Evolutionary conservation across 495 filamentous ascomycete species (phyloP), one percentile per base, ranked within the genome.

Genomic region (Penicillium riverlandense): DNA sequence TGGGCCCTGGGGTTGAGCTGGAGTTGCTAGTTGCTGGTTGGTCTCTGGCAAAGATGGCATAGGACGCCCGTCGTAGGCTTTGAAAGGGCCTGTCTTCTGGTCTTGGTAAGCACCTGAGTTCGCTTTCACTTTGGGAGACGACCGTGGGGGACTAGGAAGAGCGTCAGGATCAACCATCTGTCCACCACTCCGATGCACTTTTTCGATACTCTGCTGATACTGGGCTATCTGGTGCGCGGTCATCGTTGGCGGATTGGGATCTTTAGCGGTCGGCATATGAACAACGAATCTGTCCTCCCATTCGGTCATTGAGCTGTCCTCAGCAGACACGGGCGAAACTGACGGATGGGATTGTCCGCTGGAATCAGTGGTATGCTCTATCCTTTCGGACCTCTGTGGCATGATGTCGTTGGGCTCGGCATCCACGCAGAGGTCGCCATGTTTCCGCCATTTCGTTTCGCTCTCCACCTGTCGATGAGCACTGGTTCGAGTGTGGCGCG

Each of bases 281-380:
- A 73, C 64, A 34, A 72, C 69, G 40, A 71, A 73, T 54, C 60
- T 56, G 42, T 74, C 70, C 33, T 66, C 65, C 67, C 69, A 67
- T 15, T 67, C 62, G 8, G 58, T 66, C 38, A 57, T 47, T 0
- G 62, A 65, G 29, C 54, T 61, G 12, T 58, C 49, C 11, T 59
- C 64, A 1, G 49, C 58, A 8, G 66, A 66, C 22, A 69, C 43
- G 3, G 64, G 59, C 0, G 66, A 71, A 11, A 68, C 44, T 1
- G 67, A 65, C 11, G 49, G 46, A 32, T 59, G 44, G 6, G 66
- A 70, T 8, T 47, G 50, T 34, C 53, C 52, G 22, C 59, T 66
- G 8, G 57, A 66, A 39, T 59, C 54, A 11, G 58, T 53, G 1
- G 53, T 53, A 10, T 35, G 59, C 15, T 58, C 52, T 44, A 53